A percentile compares a stretch with the other conserved stretches of the same genome.
Conservation (phyloP, 2,329 filamentous ascomycete genomes). For the Ceratocystis cacaofunesta region DNA sequence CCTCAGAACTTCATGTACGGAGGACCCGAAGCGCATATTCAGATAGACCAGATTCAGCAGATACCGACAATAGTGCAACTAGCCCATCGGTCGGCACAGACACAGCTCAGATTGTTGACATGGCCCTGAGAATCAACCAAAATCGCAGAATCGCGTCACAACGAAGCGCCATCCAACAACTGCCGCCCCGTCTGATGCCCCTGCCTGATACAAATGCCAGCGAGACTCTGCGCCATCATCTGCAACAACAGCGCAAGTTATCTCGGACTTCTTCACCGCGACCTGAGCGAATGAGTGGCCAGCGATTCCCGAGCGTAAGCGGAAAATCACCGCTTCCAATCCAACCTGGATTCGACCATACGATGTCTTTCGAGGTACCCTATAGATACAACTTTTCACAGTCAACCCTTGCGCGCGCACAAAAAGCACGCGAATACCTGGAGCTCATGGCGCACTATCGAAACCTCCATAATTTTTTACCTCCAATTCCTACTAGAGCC, state of each 20-base stretch:
- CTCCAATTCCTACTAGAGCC: slow-evolving; percentile 43
- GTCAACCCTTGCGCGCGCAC: slow-evolving; percentile 65
- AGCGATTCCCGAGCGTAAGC: slow-evolving; percentile 27
- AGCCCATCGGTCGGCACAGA: slow-evolving; percentile 30
- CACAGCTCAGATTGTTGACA: slow-evolving; percentile 77
- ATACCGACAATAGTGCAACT: slow-evolving; percentile 17
- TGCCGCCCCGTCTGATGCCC: slow-evolving; percentile 36
- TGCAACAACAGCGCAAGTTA: slow-evolving; percentile 54
- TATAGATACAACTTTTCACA: slow-evolving; percentile 57
- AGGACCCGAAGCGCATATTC: slow-evolving; percentile 1
- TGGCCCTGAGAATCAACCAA: slow-evolving; percentile 80
- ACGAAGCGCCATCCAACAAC: slow-evolving; percentile 38
- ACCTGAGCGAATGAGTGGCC: slow-evolving; percentile 29
- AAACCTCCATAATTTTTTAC: slow-evolving; percentile 61
- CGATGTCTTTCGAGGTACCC: slow-evolving; percentile 17
- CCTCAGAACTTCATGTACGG: slow-evolving; percentile 4
- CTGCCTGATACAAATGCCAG: slow-evolving; percentile 38
- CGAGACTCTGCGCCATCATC: slow-evolving; percentile 49
- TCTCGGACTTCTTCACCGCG: slow-evolving; percentile 48
- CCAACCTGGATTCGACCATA: slow-evolving; percentile 24
- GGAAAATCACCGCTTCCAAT: slow-evolving; percentile 23
- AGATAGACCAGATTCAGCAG: slow-evolving; percentile 19
- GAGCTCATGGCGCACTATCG: slow-evolving; percentile 78
- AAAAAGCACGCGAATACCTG: slow-evolving; percentile 71
- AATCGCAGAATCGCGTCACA: slow-evolving; percentile 51